Evolutionary conservation across 768 basidiomycete species (phyloP), one percentile per base, ranked within the genome.

Genomic region (Naganishia friedmannii): DNA sequence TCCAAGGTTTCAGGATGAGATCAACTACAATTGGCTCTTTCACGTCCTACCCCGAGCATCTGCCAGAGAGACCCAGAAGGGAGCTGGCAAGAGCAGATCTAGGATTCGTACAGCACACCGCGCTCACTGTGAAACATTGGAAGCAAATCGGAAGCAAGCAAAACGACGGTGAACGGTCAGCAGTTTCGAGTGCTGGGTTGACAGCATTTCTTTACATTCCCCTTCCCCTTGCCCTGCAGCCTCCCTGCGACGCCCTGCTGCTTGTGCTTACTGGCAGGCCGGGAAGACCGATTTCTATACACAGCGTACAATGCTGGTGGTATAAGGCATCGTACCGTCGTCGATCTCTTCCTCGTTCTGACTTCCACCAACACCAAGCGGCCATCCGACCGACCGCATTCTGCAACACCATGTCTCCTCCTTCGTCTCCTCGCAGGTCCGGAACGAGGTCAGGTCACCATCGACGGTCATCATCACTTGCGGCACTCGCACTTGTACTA

Each of bases 401-500:
- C n/a, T 12, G n/a, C 39, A 45, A 23, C 23, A 51, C 23, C 48
- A 42, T 42, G 39, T 45, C 60, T n/a, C 21, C 37, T 21, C 60
- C 42, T 12, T 26, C 60, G 3, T 45, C 60, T 6, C 37, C 37
- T 34, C 60, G 60, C n/a, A 46, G 28, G 23, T n/a, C 42, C 23
- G 39, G 28, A 45, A 37, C 23, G 7, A 45, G 34, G 42, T 42
- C 42, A 39, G 32, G 34, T 34, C 60, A 45, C 19, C 60, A 63
- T 17, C 60, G 60, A 26, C 60, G 60, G 9, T 63, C 60, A 1
- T 63, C 60, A 9, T 63, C 60, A 1, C 60, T 63, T 15, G 60
- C 42, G 2, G n/a, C 60, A 26, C 60, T 63, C 60, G 60, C 60
- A 10, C 60, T 63, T 23, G 60, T 63, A 1, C 60, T 63, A 21